Base-by-base conservation (phyloP, 306 rosid genomes). In the Cajanus cajan region DNA sequence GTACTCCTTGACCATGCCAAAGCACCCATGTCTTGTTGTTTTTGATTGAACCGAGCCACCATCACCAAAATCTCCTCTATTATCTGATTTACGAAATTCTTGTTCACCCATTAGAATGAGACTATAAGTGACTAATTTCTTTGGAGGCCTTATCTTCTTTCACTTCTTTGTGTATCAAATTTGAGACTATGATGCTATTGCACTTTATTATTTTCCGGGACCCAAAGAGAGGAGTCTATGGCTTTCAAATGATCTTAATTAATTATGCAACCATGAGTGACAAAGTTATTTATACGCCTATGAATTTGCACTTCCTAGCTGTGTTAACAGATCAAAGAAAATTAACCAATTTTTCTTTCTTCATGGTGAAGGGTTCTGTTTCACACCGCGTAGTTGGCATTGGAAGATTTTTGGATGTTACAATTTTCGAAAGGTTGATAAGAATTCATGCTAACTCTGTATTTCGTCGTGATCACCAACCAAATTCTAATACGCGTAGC, bases 21-120 rank as follows among this genome's bases (percentile, higher is more conserved):
- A 59, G 48, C 85, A 79, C 25, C 85, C 85, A 58, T 64, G 72
- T 40, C 77, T 59, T 74, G 11, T 63, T 18, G 66, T 59, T 69
- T 15, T 63, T 18, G 71, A 34, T 65, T 41, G 19, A 48, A 44
- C 43, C 44, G 82, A 80, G 15, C 15, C 80, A 4, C 50, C 63
- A 12, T 33, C 48, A 31, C 57, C n/a, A 18, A 5, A 21, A 22
- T 47, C 78, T 50, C 61, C 73, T n/a, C 67, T 43, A 21, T 69
- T 51, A 64, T 28, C 8, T 65, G 70, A 73, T 81, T 37, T 63
- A 28, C 74, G 52, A n/a, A 81, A 81, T 71, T 71, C 11, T 15
- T 83, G 68, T 67, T 65, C 86, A 79, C 86, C 88, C 88, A 84
- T 84, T 61, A n/a, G n/a, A n/a, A n/a, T n/a, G n/a, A n/a, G n/a